These are phyloP conservation scores for Pythium utonaiense DNA, from an alignment of 352 stramenopile species.

Conservation along the genomic window DNA sequence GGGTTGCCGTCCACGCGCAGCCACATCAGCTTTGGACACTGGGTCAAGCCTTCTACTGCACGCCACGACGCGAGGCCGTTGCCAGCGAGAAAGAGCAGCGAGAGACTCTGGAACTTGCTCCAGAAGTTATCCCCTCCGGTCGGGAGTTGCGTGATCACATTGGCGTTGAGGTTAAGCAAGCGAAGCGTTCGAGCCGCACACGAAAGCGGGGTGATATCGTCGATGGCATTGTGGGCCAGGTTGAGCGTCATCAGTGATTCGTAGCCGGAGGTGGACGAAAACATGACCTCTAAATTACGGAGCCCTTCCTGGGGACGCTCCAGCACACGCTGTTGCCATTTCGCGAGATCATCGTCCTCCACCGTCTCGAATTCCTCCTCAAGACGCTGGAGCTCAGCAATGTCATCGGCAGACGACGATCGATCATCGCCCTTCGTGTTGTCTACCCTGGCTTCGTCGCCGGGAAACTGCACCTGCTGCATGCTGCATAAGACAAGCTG, in stretches of 20 bases:
- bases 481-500: not conserved
- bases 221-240: slow-evolving; percentile 54
- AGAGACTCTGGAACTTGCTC: slow-evolving; percentile 40
- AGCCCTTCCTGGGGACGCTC: slow-evolving; percentile 43
- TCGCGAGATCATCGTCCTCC: slow-evolving; percentile 19
- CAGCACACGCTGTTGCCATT: slow-evolving; percentile 51
- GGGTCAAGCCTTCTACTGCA: slow-evolving; percentile 43
- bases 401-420: not conserved
- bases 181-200: slow-evolving; percentile 38
- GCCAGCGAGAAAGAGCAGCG: slow-evolving; percentile 54
- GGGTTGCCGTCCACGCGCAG: slow-evolving; percentile 59
- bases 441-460: not conserved
- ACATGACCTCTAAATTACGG: slow-evolving; percentile 13
- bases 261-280: slow-evolving; percentile 21
- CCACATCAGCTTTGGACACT: slow-evolving; percentile 47
- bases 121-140: slow-evolving; percentile 35
- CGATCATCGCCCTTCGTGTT: not conserved
- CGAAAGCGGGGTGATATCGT: slow-evolving; percentile 51
- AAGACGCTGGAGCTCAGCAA: not conserved
- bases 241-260: slow-evolving; percentile 60
- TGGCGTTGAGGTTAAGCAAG: slow-evolving; percentile 56
- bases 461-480: not conserved
- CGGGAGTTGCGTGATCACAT: slow-evolving; percentile 47
- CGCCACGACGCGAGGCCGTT: slow-evolving; percentile 52
- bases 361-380: slow-evolving; percentile 12